Percentiles rank a stretch among this genome's conserved stretches.
phyloP scores from a whole-genome alignment of 352 stramenopile species.

The Phytophthora constricta region DNA sequence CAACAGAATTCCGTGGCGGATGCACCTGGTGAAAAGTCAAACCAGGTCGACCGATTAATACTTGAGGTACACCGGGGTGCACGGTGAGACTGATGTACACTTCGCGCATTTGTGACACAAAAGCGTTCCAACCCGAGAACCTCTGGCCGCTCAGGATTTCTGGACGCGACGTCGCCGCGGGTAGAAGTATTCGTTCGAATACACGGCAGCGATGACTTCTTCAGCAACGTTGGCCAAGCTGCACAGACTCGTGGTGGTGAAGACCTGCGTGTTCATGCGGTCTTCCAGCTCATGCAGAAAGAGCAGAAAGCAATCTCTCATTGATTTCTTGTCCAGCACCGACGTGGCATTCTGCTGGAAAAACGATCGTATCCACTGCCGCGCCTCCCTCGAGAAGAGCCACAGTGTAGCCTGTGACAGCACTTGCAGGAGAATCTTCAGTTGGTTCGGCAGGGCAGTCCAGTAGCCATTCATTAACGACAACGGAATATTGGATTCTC shows the following conservation, averaged over 20 bases:
- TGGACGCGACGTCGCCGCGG: conserved; percentile 41
- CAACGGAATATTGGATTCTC: conserved; percentile 21
- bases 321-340: conserved; percentile 37
- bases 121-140: conserved; percentile 50
- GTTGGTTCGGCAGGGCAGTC: conserved; percentile 45
- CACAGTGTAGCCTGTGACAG: conserved; percentile 41
- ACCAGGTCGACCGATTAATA: not conserved
- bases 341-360: conserved; percentile 27
- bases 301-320: conserved; percentile 43
- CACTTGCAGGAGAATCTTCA: conserved; percentile 44
- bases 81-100: conserved; percentile 36
- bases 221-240: conserved; percentile 47
- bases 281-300: conserved; percentile 41
- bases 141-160: conserved; percentile 45
- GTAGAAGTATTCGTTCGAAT: conserved; percentile 49
- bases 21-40: not conserved
- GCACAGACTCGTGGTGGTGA: conserved; percentile 30
- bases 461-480: conserved; percentile 21
- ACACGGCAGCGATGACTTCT: conserved; percentile 56
- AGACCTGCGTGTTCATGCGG: conserved; percentile 47
- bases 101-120: conserved; percentile 58
- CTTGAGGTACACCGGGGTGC: not conserved
- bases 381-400: conserved; percentile 47
- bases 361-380: conserved; percentile 43
- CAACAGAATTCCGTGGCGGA: conserved; percentile 25